phyloP scores from a whole-genome alignment of 805 yeast genomes.

The Candida tallmaniae region DNA sequence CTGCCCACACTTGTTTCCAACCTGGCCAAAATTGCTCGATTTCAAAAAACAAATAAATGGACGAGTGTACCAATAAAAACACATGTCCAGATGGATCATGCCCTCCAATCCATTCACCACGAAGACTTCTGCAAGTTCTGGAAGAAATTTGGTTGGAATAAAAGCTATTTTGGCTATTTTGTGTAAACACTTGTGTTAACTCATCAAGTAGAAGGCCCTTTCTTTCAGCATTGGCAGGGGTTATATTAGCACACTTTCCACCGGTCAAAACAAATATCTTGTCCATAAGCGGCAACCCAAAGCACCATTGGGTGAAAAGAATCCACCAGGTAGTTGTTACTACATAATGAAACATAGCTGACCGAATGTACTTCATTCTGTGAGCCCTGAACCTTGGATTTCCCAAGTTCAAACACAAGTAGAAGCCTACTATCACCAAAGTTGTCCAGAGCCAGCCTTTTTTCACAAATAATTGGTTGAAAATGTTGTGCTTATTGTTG shows the following conservation, averaged over 20 bases:
- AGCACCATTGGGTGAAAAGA: constrained; percentile 81
- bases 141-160: constrained; percentile 21
- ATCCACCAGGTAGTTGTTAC: constrained; percentile 77
- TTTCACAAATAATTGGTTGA: constrained; percentile 77
- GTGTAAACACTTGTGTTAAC: background rate
- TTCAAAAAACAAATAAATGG: constrained; percentile 65
- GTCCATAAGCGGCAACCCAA: constrained; percentile 88
- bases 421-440: constrained; percentile 22
- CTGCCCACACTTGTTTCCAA: constrained; percentile 14
- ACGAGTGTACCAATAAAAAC: constrained; percentile 66
- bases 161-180: constrained; percentile 9
- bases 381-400: constrained; percentile 6
- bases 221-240: background rate
- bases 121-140: constrained; percentile 39
- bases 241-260: constrained; percentile 57
- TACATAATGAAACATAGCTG: constrained; percentile 39
- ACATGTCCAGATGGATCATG: constrained; percentile 97
- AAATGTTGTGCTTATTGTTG: constrained; percentile 60
- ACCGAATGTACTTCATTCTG: constrained; percentile 7
- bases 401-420: constrained; percentile 12
- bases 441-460: constrained; percentile 92
- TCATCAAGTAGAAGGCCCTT: background rate
- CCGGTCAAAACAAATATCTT: constrained; percentile 75
- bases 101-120: constrained; percentile 73
- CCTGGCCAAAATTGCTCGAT: constrained; percentile 36